Percentiles rank a stretch among this genome's conserved stretches.
phyloP scores from a whole-genome alignment of 768 basidiomycete species.

The Termitomyces sp. region DNA sequence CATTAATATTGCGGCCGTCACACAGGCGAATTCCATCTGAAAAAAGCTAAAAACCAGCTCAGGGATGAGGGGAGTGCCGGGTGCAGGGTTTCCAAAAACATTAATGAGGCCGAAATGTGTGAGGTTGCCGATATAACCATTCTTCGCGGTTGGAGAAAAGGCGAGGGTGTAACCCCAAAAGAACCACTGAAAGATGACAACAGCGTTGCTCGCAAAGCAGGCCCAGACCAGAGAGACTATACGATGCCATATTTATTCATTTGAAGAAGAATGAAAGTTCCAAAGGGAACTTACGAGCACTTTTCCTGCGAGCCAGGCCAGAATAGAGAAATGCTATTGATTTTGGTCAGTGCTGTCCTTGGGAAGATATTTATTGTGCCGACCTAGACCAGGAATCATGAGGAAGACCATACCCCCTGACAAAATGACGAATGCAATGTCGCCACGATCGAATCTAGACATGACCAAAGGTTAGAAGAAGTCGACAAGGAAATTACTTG shows the following conservation, averaged over 20 bases:
- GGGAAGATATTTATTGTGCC: constrained; percentile 2
- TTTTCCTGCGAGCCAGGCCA: constrained; percentile 66
- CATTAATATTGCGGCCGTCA: constrained; percentile 74
- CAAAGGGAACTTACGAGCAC: constrained; percentile 37
- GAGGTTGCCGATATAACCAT: constrained; percentile 79
- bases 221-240: constrained; percentile 73
- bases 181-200: constrained; percentile 80
- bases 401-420: constrained; percentile 69
- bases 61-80: constrained; percentile 79
- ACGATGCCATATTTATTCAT: constrained; percentile 1
- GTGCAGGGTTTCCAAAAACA: constrained; percentile 69
- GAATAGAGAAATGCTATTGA: constrained; percentile 66
- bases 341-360: neutral
- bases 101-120: constrained; percentile 71
- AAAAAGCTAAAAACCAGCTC: constrained; percentile 82
- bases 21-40: constrained; percentile 84
- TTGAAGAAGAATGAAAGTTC: neutral
- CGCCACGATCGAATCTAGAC: constrained; percentile 63
- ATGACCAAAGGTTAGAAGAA: neutral
- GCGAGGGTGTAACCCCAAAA: constrained; percentile 71
- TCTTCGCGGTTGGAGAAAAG: constrained; percentile 73
- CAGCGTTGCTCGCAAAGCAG: constrained; percentile 67
- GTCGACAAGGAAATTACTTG: too few relatives aligned
- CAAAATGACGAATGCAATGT: constrained; percentile 67
- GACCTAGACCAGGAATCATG: constrained; percentile 77